Evolutionary conservation across 108 stramenopile species (phyloP), one percentile per base, ranked within the genome.

Genomic region (Poteriospumella lacustris): DNA sequence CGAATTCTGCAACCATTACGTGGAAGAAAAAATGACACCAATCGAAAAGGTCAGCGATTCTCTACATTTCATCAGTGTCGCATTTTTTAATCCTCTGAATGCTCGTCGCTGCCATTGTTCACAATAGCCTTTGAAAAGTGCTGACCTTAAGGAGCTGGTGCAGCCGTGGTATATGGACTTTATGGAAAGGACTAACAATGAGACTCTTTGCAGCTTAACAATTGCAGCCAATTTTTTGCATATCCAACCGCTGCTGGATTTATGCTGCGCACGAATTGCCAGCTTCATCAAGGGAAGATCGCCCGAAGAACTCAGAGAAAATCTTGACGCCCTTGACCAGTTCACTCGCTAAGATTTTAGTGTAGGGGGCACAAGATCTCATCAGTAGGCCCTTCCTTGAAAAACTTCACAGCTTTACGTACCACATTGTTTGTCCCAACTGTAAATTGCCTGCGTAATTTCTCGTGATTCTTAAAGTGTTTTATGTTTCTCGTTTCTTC

Each of bases 161-260:
- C 84, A 83, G 39, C 42, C 41, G 15, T 85, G 82, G 80, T 85
- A 85, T 42, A 52, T 56, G 3, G 24, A 34, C 9, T 85, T 83
- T 77, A 79, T 85, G 12, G 26, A 59, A 1, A 28, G n/a, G 5
- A 15, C 80, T 31, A 76, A 80, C 42, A 39, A 83, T 38, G 84
- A 85, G 44, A 83, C 68, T 81, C 76, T 85, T 0, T 85, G 78
- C 40, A 79, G 82, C 36, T 41, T 85, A 26, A 80, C 82, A 28
- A 34, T 85, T 39, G 82, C 84, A 0, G 79, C 69, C 33, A 85
- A 85, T 68, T 85, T 80, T 79, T 36, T 85, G 76, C 81, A 85
- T 42, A 69, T 85, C 0, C 28, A 76, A 0, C 83, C 84, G 0
- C 79, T 85, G 33, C 76, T 85, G 44, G 82, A 85, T 59, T 42